Evolutionary conservation across 208 protist genomes (phyloP), one percentile per base, ranked within the genome.

Genomic region (Crithidia expoeki): DNA sequence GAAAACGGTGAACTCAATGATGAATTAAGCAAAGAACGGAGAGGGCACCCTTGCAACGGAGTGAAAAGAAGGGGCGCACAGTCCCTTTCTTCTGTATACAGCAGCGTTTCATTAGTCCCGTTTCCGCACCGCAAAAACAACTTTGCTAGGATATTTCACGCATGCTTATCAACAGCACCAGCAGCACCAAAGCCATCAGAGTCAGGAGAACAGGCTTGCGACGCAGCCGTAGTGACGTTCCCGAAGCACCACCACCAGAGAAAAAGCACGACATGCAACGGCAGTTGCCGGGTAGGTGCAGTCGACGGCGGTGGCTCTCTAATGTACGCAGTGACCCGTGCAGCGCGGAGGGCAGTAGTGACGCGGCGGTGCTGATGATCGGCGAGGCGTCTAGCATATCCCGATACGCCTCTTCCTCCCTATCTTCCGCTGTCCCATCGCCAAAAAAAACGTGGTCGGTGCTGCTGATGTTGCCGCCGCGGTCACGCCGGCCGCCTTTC

Each of bases 271-370:
- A 71, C 32, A 68, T 62, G 27, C 44, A 49, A 4, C 64, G 36
- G 25, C 44, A 71, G 9, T n/a, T 63, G 3, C 78, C 66, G 9
- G 78, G 62, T 38, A 72, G 63, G 23, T 72, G 28, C 33, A 74
- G 53, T 11, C 68, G 68, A 19, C 74, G 74, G 2, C 58, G 59
- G 4, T 70, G 46, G 9, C 5, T 25, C 55, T 65, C 74, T 6
- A 73, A 25, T 27, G 47, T 44, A 10, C 68, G 74, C 30, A 74
- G 74, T 11, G 59, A 55, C 4, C 68, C 47, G 32, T 79, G 68
- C 74, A 68, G 17, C 3, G 52, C 16, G 32, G 68, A 59, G 3
- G 61, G 74, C 28, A 77, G 42, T 11, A 77, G n/a, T 23, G 72
- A 77, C 6, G 58, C 63, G 10, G 64, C 72, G 19, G 64, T 71